Evolutionary conservation across 176 grass and related monocot species (phyloP).

Genomic region (Alloteropsis semialata): DNA sequence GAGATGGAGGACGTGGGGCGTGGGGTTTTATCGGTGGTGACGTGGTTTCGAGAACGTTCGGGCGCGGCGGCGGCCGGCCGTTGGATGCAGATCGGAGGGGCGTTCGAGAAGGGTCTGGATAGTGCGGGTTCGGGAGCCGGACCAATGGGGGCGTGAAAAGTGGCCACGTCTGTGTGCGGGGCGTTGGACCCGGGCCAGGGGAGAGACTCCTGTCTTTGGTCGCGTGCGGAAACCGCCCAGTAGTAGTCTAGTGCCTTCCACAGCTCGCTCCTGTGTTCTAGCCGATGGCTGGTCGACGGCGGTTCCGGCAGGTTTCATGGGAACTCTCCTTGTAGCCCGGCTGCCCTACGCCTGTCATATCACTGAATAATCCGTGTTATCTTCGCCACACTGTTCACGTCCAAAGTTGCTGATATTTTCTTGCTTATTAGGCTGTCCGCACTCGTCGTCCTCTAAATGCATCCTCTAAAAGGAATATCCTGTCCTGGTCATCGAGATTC

Average conservation of each 20-base stretch:
- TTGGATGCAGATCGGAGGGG: constrained; percentile 33
- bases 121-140: not conserved
- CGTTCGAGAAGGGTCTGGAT: constrained; percentile 46
- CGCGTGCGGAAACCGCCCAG: not conserved
- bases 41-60: constrained; percentile 58
- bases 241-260: constrained; percentile 9
- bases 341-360: not conserved
- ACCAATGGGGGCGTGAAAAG: not conserved
- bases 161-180: not conserved
- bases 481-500: too few relatives aligned
- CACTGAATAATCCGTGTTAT: not conserved
- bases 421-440: too few relatives aligned
- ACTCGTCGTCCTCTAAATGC: too few relatives aligned
- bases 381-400: not conserved
- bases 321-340: not conserved
- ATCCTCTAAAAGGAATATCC: too few relatives aligned
- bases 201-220: not conserved
- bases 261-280: not conserved
- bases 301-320: not conserved
- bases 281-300: not conserved
- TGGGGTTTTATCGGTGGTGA: constrained; percentile 25
- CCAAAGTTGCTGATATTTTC: not conserved
- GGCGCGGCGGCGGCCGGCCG: not conserved
- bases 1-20: not conserved
- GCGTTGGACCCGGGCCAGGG: not conserved